phyloP scores from a whole-genome alignment of 2,329 filamentous ascomycete genomes.

The Trichoderma sp. region DNA sequence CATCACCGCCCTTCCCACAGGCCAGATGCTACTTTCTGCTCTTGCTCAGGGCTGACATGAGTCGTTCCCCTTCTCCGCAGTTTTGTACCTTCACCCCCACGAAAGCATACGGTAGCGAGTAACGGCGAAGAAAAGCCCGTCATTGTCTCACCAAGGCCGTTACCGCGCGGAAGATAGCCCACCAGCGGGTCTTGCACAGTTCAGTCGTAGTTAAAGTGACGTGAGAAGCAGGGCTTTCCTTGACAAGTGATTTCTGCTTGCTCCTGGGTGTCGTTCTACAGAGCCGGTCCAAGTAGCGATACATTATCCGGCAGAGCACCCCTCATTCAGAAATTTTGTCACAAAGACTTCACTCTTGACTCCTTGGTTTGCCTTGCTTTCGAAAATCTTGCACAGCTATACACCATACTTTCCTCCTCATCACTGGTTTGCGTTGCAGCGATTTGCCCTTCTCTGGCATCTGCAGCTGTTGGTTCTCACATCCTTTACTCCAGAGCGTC shows the following conservation, averaged over 20 bases:
- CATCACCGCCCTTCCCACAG: constrained; percentile 14
- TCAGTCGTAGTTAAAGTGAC: constrained; percentile 21
- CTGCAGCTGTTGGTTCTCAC: background rate
- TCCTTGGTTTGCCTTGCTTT: constrained; percentile 4
- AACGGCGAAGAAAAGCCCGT: constrained; percentile 26
- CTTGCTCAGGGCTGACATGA: constrained; percentile 20
- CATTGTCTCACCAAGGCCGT: constrained; percentile 26
- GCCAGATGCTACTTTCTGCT: constrained; percentile 18
- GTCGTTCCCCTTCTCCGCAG: constrained; percentile 25
- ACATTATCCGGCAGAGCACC: constrained; percentile 23
- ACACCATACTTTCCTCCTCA: background rate
- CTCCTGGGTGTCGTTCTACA: constrained; percentile 14
- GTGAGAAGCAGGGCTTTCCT: constrained; percentile 25
- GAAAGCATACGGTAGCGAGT: constrained; percentile 23
- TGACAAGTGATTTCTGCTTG: constrained; percentile 15
- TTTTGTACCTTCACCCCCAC: constrained; percentile 24
- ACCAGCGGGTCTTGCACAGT: constrained; percentile 24
- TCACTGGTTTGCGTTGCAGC: constrained; percentile 14
- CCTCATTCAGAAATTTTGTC: constrained; percentile 17
- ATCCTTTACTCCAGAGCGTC: background rate
- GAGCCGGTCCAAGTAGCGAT: constrained; percentile 17
- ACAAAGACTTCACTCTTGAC: constrained; percentile 13
- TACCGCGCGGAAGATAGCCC: constrained; percentile 25
- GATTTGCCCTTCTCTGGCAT: background rate
- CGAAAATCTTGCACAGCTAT: background rate